Evolutionary conservation across 768 basidiomycete species (phyloP), one percentile per base, ranked within the genome.

Genomic region (Calocera viscosa): DNA sequence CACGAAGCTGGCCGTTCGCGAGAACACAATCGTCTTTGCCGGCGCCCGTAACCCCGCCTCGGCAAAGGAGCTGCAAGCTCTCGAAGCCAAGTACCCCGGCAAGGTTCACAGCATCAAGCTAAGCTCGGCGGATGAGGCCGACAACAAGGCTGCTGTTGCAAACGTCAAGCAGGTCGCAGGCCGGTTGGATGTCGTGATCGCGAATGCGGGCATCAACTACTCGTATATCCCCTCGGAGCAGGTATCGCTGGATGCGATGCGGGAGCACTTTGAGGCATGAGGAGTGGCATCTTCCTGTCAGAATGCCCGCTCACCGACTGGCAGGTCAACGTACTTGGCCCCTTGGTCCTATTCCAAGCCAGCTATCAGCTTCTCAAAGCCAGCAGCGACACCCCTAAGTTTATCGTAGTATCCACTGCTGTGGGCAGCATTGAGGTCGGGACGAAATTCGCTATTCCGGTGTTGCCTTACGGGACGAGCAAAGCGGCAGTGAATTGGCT

Each of bases 401-500:
- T 72, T 35, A 24, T 67, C 11, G 64, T 67, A n/a, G 49, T 73
- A 38, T 70, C 71, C 24, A 28, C 67, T 10, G 17, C 14, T 1
- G 30, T 43, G 1, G 71, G 49, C 2, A 63, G 63, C 22, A 49
- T 72, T 65, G 32, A 35, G 2, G 40, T 66, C 2, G 39, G 67
- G 17, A 26, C 35, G 17, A 34, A 1, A 19, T 8, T 49, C 1
- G 5, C 22, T 3, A 30, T 24, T 33, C 22, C 19, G 17, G 1
- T 33, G 19, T 17, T 33, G 1, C 32, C 53, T 1, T 69, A 70
- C 40, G 69, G 63, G 16, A 22, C 33, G 30, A 68, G 63, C 38
- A 72, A 72, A 41, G 69, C 67, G 1, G 72, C 70, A 5, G 65
- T 65, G 43, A 72, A 72, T 64, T 71, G n/a, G 40, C 2, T 68